These are phyloP conservation scores for Wickerhamiella occidentalis DNA, from an alignment of 805 yeast genomes.

Conservation along the genomic window DNA sequence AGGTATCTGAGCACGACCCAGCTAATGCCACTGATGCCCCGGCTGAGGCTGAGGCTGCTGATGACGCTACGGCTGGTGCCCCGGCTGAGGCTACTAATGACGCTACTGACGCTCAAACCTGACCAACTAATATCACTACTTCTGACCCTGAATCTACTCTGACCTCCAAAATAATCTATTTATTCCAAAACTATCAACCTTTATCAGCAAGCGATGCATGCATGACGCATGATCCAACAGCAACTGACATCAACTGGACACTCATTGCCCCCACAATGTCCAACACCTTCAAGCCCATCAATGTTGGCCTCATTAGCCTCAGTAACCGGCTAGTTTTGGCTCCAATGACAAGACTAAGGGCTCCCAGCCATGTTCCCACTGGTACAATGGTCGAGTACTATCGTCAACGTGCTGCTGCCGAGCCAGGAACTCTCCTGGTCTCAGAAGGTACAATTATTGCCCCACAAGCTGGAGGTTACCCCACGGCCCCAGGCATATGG, in stretches of 20 bases:
- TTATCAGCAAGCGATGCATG: background rate
- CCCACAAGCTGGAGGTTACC: constrained; percentile 29
- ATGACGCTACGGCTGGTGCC: background rate
- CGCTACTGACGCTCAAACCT: no score
- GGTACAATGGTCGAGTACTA: constrained; percentile 41
- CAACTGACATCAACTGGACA: background rate
- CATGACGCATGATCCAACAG: background rate
- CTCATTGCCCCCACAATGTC: background rate
- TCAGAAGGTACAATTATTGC: constrained; percentile 46
- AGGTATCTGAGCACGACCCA: no score
- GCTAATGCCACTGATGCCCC: no score
- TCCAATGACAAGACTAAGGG: constrained; percentile 40
- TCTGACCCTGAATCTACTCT: no score
- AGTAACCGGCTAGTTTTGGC: constrained; percentile 35
- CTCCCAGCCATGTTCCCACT: constrained; percentile 28
- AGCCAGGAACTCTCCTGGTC: constrained; percentile 43
- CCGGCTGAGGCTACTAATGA: background rate
- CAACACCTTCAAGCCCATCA: constrained; percentile 27
- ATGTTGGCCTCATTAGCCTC: constrained; percentile 27
- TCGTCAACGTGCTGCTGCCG: constrained; percentile 39
- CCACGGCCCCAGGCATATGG: constrained; percentile 24
- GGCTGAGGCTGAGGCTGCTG: background rate
- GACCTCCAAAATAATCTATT: background rate
- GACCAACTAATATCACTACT: no score
- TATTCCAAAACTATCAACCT: background rate